Conservation (phyloP, 257 asterid genomes). For the Voacanga thouarsii region DNA sequence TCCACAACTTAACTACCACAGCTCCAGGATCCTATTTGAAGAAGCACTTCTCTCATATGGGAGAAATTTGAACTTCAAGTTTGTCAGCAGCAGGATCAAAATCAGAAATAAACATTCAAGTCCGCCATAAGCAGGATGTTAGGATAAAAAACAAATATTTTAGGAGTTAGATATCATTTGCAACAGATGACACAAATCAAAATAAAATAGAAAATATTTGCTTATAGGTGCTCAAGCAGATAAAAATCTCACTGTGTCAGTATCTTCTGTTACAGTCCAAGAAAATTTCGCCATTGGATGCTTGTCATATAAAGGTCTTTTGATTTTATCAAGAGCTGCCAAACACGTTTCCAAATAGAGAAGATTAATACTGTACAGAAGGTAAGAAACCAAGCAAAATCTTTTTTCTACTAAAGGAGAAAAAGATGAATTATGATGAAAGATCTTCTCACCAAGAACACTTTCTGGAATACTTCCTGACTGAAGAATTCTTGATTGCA, state of each 20-base stretch:
- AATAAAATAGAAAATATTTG: not conserved
- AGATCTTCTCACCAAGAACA: conserved; percentile 59
- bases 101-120: not conserved
- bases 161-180: not conserved
- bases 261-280: conserved; percentile 84
- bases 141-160: not conserved
- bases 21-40: not conserved
- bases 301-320: conserved; percentile 79
- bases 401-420: conserved; percentile 10
- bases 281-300: conserved; percentile 99
- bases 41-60: not conserved
- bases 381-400: not conserved
- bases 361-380: conserved; percentile 18
- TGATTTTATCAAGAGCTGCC: conserved; percentile 81
- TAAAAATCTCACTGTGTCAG: conserved; percentile 66
- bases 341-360: conserved; percentile 21
- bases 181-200: not conserved
- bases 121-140: not conserved
- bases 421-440: conserved; percentile 13
- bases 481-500: conserved; percentile 82
- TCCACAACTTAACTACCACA: not conserved
- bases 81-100: not conserved
- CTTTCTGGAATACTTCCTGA: conserved; percentile 72
- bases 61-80: not conserved
- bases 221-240: conserved; percentile 2